Base-by-base conservation (phyloP, 2,329 filamentous ascomycete genomes). In the Fusarium hostae region DNA sequence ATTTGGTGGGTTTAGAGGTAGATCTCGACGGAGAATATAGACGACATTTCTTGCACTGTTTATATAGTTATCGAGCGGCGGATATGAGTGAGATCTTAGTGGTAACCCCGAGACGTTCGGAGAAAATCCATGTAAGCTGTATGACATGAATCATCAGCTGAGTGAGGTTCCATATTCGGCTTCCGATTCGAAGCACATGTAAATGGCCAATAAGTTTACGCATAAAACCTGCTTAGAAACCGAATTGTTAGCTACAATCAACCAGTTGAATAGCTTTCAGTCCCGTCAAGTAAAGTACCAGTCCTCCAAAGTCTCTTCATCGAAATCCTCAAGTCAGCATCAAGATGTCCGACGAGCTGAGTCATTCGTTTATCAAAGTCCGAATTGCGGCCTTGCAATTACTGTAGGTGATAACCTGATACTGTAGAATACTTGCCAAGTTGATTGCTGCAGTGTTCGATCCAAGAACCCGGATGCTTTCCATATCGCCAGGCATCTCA, bases 331-430 rank as follows among this genome's bases (percentile, higher is more conserved):
- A 16, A 6, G n/a, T 6, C 18, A 26, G 7, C 28, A 24, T 51
- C 71, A 75, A 64, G 48, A 82, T 81, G 79, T 78, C 81, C 41
- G 79, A 83, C 44, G 82, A 85, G 50, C 77, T 86, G 43, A 82
- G 84, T 68, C 75, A 79, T 39, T 79, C 82, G 40, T 75, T 87
- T 39, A 80, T 82, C 61, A 83, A 84, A 56, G 79, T 87, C 66
- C 84, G 85, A 68, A 82, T 87, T 66, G 84, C 84, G 32, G 80
- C 85, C 32, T 76, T 86, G 39, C 83, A 85, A 76, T 82, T 81
- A 47, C 79, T 85, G 85, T 87, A 78, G 73, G 85, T 82, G 16
- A n/a, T 10, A 11, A n/a, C 26, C 20, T n/a, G 24, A 26, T 16
- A 15, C 24, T 48, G 26, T 20, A n/a, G n/a, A 22, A 59, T 9